Evolutionary conservation across 257 asterid species (phyloP).

Genomic region (Echium plantagineum): DNA sequence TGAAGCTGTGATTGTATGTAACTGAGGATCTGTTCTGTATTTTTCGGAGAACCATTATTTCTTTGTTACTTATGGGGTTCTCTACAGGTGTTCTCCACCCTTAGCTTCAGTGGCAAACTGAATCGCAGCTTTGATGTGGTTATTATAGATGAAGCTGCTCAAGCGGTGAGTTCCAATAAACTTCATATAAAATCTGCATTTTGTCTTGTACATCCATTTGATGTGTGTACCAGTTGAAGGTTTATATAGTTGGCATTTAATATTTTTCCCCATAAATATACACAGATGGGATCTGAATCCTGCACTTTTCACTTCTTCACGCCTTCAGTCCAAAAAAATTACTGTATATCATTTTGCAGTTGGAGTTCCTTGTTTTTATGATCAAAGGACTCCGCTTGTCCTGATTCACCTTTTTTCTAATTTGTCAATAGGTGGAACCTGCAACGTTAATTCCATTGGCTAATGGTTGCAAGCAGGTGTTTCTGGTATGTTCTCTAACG

Average conservation of each 20-base stretch:
- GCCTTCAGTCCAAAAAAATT: too few relatives aligned
- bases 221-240: too few relatives aligned
- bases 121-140: constrained; percentile 92
- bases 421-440: constrained; percentile 74
- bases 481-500: constrained; percentile 48
- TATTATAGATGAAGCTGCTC: constrained; percentile 98
- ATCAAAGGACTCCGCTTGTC: constrained; percentile 1
- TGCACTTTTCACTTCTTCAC: not conserved
- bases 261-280: too few relatives aligned
- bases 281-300: not conserved
- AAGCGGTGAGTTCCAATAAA: constrained; percentile 63
- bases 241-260: too few relatives aligned
- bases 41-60: constrained; percentile 5
- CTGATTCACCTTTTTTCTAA: constrained; percentile 12
- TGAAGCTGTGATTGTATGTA: constrained; percentile 84
- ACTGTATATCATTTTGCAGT: too few relatives aligned
- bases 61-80: constrained; percentile 16
- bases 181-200: not conserved
- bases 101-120: constrained; percentile 91
- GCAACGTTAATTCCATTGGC: constrained; percentile 85
- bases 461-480: constrained; percentile 94
- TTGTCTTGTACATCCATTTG: not conserved
- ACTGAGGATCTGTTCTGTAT: constrained; percentile 10
- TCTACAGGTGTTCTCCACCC: constrained; percentile 93
- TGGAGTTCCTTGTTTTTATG: not conserved